phyloP scores from a whole-genome alignment of 1,284 basidiomycete species.

The Xanthoconium separans region DNA sequence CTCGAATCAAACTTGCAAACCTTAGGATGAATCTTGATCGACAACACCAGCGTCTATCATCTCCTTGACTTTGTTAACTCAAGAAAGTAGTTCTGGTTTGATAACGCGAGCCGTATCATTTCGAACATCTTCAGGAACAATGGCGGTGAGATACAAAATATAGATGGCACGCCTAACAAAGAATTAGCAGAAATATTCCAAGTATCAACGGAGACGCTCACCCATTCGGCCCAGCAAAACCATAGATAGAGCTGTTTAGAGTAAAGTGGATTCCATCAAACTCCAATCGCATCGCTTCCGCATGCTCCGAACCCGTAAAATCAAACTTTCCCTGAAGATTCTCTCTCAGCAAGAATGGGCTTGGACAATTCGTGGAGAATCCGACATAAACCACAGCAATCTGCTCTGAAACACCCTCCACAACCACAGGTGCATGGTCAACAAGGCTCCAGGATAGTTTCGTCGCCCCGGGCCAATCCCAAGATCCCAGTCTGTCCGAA shows the following conservation, averaged over 20 bases:
- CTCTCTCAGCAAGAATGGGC: neutral
- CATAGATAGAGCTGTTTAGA: constrained; percentile 75
- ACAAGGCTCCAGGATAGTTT: constrained; percentile 65
- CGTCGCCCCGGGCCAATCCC: constrained; percentile 67
- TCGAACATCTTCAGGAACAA: constrained; percentile 52
- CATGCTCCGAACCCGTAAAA: constrained; percentile 47
- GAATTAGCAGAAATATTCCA: neutral
- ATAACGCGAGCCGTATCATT: constrained; percentile 70
- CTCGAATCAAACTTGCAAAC: constrained; percentile 13
- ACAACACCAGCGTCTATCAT: constrained; percentile 62
- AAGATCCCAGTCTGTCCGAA: constrained; percentile 50
- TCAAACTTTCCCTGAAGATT: constrained; percentile 65
- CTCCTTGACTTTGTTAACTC: constrained; percentile 58
- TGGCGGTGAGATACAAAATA: constrained; percentile 64
- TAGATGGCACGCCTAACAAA: constrained; percentile 53
- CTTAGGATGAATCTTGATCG: constrained; percentile 43
- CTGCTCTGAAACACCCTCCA: constrained; percentile 36
- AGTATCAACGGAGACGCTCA: constrained; percentile 26
- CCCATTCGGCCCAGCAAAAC: constrained; percentile 69
- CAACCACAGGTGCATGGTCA: constrained; percentile 46
- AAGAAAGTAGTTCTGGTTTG: constrained; percentile 60
- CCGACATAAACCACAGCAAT: constrained; percentile 66
- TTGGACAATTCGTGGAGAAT: constrained; percentile 9
- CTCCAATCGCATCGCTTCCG: constrained; percentile 62
- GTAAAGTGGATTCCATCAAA: constrained; percentile 80